Percentiles rank a stretch among this genome's conserved stretches.
Evolutionary conservation across 164 flowering plant species (phyloP).

Genomic region (Malania oleifera): DNA sequence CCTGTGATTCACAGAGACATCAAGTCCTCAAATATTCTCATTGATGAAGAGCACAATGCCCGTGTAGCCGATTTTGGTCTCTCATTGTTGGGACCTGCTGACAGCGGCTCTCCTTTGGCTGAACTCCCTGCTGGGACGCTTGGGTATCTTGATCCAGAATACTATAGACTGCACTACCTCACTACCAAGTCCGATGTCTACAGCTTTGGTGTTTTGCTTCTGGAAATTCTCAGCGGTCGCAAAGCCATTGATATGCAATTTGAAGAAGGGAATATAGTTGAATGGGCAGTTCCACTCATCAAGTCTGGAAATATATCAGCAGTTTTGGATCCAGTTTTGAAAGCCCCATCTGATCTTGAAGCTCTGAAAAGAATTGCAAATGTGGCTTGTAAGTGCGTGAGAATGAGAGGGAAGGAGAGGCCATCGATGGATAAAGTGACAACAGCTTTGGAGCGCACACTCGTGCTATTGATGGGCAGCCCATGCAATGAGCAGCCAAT

Average conservation of each 20-base stretch:
- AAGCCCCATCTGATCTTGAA: conserved; percentile 60
- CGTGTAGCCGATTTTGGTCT: conserved; percentile 92
- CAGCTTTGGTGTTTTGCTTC: conserved; percentile 83
- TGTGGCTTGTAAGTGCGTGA: conserved; percentile 82
- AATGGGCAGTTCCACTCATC: conserved; percentile 96
- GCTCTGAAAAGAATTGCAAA: conserved; percentile 72
- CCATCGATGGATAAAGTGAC: conserved; percentile 98
- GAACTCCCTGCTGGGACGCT: conserved; percentile 94
- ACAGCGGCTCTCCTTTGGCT: conserved; percentile 82
- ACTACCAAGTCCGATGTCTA: conserved; percentile 95
- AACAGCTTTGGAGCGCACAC: conserved; percentile 76
- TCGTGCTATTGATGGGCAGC: conserved; percentile 82
- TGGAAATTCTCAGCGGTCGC: conserved; percentile 85
- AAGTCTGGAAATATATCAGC: conserved; percentile 59
- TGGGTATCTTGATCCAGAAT: conserved; percentile 93
- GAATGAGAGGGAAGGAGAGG: conserved; percentile 94
- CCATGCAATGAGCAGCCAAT: conserved; percentile 83
- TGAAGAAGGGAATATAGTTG: conserved; percentile 88
- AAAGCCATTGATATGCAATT: conserved; percentile 90
- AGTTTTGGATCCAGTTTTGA: conserved; percentile 67
- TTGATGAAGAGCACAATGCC: conserved; percentile 95
- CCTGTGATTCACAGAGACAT: conserved; percentile 95
- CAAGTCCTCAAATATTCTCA: conserved; percentile 88
- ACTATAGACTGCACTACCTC: conserved; percentile 88
- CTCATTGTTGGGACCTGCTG: conserved; percentile 86